Base-by-base conservation (phyloP, 768 basidiomycete genomes). In the Lactarius evosmus region DNA sequence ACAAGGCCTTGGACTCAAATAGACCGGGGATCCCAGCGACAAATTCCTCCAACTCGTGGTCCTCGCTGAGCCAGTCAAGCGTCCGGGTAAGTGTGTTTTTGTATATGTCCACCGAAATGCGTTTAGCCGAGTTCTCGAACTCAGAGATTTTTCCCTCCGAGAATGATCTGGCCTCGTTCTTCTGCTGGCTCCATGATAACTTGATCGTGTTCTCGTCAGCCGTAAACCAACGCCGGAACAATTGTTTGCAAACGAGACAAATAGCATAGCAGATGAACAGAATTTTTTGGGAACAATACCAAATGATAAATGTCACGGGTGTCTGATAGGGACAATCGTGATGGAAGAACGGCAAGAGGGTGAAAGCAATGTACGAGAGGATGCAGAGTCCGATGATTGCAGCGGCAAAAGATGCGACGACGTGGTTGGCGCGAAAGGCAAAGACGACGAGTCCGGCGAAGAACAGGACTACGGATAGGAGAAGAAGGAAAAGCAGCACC, bases 401-500 rank as follows among this genome's bases (percentile, higher is more conserved):
- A 25, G 53, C 14, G 30, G 52, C 25, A 16, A 17, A 12, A 29
- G 30, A n/a, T 4, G 60, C 44, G 12, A 60, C 36, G 1, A 17
- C 40, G 51, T 51, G 40, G 33, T 60, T 51, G 52, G 52, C 38
- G 27, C 19, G 17, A 51, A 53, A 53, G 7, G 52, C 29, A 7
- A 60, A 60, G 50, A 36, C 49, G 36, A 60, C 11, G 19, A 60
- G 51, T 7, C 60, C 60, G 7, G 44, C 9, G 36, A 51, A 60
- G 25, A 60, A 60, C 4, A 60, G 51, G 11, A 52, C 3, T 3
- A 60, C 12, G 5, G 50, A 51, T 3, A 16, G 4, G 29, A 53
- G 50, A 12, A 60, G 36, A 36, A 60, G 27, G 29, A 7, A 38
- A 4, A 36, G 51, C 27, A 83, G 78, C 17, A 73, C 63, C 38